Conservation (phyloP, 768 basidiomycete species). For the Tricholoma bakamatsutake region DNA sequence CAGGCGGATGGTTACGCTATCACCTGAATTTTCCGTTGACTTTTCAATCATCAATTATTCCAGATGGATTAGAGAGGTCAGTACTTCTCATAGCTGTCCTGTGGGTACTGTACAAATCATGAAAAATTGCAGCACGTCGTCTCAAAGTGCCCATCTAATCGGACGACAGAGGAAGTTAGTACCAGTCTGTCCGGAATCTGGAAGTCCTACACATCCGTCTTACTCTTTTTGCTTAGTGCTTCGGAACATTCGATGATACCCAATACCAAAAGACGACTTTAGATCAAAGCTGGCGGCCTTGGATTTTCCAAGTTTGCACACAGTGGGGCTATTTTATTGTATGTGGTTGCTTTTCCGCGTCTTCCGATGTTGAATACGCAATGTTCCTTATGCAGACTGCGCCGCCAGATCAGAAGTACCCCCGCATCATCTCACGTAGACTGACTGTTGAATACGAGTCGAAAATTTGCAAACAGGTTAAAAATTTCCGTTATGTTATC, state of each 20-base stretch:
- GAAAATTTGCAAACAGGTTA: conserved; percentile 61
- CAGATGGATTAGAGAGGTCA: conserved; percentile 65
- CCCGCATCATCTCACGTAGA: conserved; percentile 76
- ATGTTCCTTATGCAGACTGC: conserved; percentile 44
- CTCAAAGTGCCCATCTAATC: conserved; percentile 46
- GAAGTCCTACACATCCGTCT: not conserved
- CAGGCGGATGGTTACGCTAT: conserved; percentile 41
- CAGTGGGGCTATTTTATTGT: conserved; percentile 95
- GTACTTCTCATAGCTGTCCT: conserved; percentile 3
- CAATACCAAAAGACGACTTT: conserved; percentile 58
- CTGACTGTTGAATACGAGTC: conserved; percentile 67
- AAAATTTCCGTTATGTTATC: not conserved
- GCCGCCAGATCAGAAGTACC: conserved; percentile 61
- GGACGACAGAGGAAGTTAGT: conserved; percentile 29
- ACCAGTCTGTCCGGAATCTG: not conserved
- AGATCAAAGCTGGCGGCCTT: conserved; percentile 76
- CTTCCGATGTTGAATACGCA: not conserved
- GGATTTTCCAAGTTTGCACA: conserved; percentile 90
- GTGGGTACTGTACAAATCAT: not conserved
- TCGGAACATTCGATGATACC: conserved; percentile 72
- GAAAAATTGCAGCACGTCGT: conserved; percentile 40
- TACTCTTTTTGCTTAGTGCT: conserved; percentile 54
- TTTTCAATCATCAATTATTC: conserved; percentile 69
- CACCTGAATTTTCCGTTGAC: conserved; percentile 45
- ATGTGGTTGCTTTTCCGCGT: conserved; percentile 14